Percentiles rank a stretch among this genome's conserved stretches.
Conservation (phyloP, 192 early-diverging fungal genomes). For the Coemansia sp. region DNA sequence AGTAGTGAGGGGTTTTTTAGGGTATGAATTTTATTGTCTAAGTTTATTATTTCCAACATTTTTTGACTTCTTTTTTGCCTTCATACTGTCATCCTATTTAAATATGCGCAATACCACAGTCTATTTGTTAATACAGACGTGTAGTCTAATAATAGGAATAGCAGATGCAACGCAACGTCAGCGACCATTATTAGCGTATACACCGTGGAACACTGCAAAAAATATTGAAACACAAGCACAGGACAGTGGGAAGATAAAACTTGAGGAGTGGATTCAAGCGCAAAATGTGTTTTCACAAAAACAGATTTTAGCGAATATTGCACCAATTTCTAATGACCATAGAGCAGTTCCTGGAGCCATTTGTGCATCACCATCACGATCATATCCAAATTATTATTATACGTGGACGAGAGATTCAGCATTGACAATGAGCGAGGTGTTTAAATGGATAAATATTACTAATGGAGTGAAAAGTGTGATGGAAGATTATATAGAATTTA, state of each 20-base stretch:
- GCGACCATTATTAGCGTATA: not conserved
- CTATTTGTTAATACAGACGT: not conserved
- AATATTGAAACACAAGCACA: not conserved
- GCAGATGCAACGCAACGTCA: not conserved
- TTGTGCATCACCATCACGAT: conserved; percentile 49
- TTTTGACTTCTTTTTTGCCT: too few relatives aligned
- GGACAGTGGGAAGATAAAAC: not conserved
- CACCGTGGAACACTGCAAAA: not conserved
- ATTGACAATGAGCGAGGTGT: conserved; percentile 57
- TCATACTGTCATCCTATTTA: too few relatives aligned
- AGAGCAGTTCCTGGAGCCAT: conserved; percentile 39
- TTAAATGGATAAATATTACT: conserved; percentile 21
- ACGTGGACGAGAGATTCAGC: conserved; percentile 70
- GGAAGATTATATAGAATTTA: conserved; percentile 34
- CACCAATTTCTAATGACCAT: conserved; percentile 19
- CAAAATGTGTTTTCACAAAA: conserved; percentile 9
- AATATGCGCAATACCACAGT: too few relatives aligned
- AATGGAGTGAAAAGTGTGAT: not conserved
- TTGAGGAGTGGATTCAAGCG: conserved; percentile 14
- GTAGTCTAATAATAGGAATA: not conserved
- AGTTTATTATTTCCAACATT: too few relatives aligned
- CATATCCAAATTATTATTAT: conserved; percentile 71
- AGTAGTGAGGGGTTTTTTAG: too few relatives aligned
- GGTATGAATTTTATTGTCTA: too few relatives aligned
- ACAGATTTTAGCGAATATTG: conserved; percentile 38